Evolutionary conservation across 495 filamentous ascomycete species (phyloP).

Genomic region (Arthonia radiata): DNA sequence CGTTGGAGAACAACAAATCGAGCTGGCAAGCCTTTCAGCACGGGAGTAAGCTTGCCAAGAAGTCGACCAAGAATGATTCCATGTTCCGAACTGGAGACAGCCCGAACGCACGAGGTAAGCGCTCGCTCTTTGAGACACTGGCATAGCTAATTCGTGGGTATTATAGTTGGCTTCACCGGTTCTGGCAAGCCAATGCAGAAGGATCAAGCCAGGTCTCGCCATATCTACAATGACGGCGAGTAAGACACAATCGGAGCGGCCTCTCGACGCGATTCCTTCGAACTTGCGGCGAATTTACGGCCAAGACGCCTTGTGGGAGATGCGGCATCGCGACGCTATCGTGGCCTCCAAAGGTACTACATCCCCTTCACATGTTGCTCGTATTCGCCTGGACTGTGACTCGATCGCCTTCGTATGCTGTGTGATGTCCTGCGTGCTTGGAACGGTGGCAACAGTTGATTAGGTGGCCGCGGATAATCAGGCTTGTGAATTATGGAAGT

Average conservation of each 20-base stretch:
- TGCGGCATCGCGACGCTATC: too few species aligned
- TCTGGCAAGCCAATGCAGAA: constrained; percentile 89
- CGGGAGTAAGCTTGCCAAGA: constrained; percentile 55
- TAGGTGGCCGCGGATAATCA: too few species aligned
- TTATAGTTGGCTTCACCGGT: constrained; percentile 75
- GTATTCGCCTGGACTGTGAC: too few species aligned
- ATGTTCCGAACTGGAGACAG: constrained; percentile 90
- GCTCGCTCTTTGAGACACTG: background rate
- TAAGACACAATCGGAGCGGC: constrained; percentile 41
- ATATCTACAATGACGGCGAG: constrained; percentile 64
- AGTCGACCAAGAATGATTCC: constrained; percentile 56
- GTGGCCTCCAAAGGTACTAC: too few species aligned
- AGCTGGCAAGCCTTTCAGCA: constrained; percentile 83
- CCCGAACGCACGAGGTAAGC: constrained; percentile 57
- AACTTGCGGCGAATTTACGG: too few species aligned
- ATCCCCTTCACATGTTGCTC: too few species aligned
- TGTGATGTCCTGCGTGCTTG: too few species aligned
- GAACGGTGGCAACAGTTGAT: too few species aligned
- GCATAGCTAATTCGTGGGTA: constrained; percentile 10
- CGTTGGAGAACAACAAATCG: constrained; percentile 68
- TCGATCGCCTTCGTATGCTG: too few species aligned
- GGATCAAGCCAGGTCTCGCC: constrained; percentile 55
- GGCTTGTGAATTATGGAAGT: too few species aligned
- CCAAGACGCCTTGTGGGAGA: too few species aligned
- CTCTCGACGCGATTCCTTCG: too few species aligned